phyloP scores from a whole-genome alignment of 2,329 filamentous ascomycete species.

The Aspergillus sp. region DNA sequence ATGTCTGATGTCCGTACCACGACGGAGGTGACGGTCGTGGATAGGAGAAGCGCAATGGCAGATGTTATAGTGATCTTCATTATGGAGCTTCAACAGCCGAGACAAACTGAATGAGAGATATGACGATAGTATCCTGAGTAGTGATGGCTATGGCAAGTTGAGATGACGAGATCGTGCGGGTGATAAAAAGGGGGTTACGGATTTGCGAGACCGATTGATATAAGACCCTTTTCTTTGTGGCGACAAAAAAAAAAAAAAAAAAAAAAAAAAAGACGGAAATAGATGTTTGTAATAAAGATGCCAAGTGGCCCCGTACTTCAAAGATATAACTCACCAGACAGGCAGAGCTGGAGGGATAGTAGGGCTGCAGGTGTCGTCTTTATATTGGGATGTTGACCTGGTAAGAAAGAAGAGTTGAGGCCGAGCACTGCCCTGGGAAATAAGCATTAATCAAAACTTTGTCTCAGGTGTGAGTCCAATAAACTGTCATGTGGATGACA shows the following conservation, averaged over 20 bases:
- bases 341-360: too few species aligned
- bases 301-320: neutral
- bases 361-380: neutral
- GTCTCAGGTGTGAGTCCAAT: neutral
- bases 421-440: neutral
- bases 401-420: neutral
- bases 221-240: neutral
- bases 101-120: neutral
- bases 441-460: neutral
- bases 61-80: slow-evolving; percentile 35
- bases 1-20: slow-evolving; percentile 27
- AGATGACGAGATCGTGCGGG: neutral
- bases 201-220: neutral
- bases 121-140: neutral
- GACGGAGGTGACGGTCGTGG: slow-evolving; percentile 28
- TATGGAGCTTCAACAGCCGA: neutral
- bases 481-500: neutral
- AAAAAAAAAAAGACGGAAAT: neutral
- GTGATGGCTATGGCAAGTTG: neutral
- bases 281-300: neutral
- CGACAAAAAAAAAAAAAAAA: neutral
- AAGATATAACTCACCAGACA: neutral
- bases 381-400: neutral
- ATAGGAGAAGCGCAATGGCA: slow-evolving; percentile 30
- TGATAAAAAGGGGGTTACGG: neutral